Conservation (phyloP, 441 rosid genomes). For the Syzygium syzygioides region DNA sequence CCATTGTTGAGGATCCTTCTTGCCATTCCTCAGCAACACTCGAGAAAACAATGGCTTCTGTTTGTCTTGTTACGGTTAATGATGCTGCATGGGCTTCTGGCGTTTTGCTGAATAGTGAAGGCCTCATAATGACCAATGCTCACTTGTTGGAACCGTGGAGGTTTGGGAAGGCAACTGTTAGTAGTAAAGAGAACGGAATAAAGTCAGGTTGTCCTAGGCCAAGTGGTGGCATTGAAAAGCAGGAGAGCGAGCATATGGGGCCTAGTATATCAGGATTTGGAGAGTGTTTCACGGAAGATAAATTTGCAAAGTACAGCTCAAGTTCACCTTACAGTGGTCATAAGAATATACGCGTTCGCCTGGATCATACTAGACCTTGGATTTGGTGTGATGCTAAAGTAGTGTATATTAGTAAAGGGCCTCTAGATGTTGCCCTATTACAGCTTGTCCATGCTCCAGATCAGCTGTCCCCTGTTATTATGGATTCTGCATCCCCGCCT, state of each 20-base stretch:
- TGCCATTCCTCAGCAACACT: slow-evolving; percentile 23
- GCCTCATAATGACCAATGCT: slow-evolving; percentile 88
- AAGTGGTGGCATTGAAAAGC: slow-evolving; percentile 18
- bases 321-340: slow-evolving; percentile 29
- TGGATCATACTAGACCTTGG: slow-evolving; percentile 69
- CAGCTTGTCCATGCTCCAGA: slow-evolving; percentile 64
- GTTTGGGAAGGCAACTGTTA: slow-evolving; percentile 60
- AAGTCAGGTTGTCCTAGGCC: slow-evolving; percentile 16
- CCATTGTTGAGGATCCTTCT: slow-evolving; percentile 7
- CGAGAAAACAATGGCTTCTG: slow-evolving; percentile 63
- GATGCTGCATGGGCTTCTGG: slow-evolving; percentile 97
- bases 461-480: slow-evolving; percentile 47
- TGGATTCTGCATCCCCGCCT: slow-evolving; percentile 44
- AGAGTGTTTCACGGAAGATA: slow-evolving; percentile 20
- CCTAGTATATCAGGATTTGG: slow-evolving; percentile 6
- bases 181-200: slow-evolving; percentile 26
- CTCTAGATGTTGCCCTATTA: slow-evolving; percentile 81
- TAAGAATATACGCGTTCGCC: slow-evolving; percentile 54
- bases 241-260: slow-evolving; percentile 14
- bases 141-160: slow-evolving; percentile 98
- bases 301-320: slow-evolving; percentile 24
- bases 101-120: slow-evolving; percentile 69
- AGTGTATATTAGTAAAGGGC: slow-evolving; percentile 66
- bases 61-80: slow-evolving; percentile 73
- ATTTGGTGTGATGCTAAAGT: slow-evolving; percentile 76